These are phyloP conservation scores for Parsonsia alboflavescens DNA, from an alignment of 257 asterid species.

Conservation along the genomic window DNA sequence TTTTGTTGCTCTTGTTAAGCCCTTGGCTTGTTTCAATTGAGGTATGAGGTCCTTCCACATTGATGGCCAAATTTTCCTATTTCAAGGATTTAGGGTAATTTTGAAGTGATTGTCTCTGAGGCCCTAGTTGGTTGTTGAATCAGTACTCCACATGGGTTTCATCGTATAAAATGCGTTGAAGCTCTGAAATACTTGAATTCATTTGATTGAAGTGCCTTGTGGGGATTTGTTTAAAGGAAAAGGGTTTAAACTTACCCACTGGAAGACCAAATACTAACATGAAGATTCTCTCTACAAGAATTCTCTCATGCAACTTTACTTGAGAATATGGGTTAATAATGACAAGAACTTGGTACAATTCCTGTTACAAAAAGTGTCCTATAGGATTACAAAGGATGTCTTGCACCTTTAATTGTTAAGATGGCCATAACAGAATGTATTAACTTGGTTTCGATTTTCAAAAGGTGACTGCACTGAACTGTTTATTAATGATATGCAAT, in stretches of 20 bases:
- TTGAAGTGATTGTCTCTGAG: background rate
- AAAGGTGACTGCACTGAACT: background rate
- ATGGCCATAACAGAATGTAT: background rate
- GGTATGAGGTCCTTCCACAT: background rate
- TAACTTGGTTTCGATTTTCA: background rate
- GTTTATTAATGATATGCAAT: background rate
- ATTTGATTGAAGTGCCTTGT: background rate
- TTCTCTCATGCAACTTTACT: background rate
- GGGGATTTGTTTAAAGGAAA: background rate
- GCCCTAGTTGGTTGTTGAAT: background rate
- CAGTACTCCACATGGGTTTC: background rate
- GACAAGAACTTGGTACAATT: background rate
- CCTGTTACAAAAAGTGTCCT: background rate
- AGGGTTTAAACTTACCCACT: too few relatives aligned
- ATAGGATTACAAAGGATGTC: background rate
- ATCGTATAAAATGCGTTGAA: background rate
- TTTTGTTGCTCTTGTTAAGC: background rate
- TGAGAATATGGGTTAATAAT: background rate
- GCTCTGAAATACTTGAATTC: background rate
- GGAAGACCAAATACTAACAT: background rate
- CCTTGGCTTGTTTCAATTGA: background rate
- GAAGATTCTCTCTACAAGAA: background rate
- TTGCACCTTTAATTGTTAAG: background rate
- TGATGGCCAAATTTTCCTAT: background rate
- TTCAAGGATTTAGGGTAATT: background rate